Base-by-base conservation (phyloP, 2,329 filamentous ascomycete genomes). In the Ustulina deusta region DNA sequence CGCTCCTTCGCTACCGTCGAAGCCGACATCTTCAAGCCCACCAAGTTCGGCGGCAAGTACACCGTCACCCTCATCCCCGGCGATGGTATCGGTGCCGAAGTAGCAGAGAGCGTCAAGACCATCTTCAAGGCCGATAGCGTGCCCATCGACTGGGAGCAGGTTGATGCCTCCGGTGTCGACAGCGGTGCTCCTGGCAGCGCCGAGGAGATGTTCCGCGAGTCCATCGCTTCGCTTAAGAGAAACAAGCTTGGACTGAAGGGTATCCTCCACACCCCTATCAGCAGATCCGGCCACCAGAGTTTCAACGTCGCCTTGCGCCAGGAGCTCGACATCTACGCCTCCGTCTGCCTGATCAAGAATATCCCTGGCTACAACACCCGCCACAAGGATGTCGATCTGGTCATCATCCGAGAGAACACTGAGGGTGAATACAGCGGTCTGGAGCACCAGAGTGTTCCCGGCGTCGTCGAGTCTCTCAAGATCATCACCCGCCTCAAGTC, bases 51-150 rank as follows among this genome's bases (percentile, higher is more conserved):
- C 82, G 93, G 95, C 85, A 99, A 98, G 87, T 99, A 98, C 89
- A 99, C 96, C 42, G 95, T 97, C 77, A 97, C 95, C 73, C 88
- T 99, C 79, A 98, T 99, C 81, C 96, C 96, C 82, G 96, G 95
- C 89, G 96, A 99, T 79, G 96, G 96, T 86, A 97, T 99, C 81
- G 96, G 96, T 82, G 93, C 93, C 82, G 96, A 99, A 85, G 94
- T 98, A 70, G 94, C 95, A 77, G 94, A 98, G 85, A 96, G 93
- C 72, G 95, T 99, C 82, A 97, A 97, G 91, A 97, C 95, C 75
- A 92, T 99, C 83, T 98, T 98, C 91, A 98, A 97, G 90, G 94
- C 95, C 81, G 95, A 98, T 87, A 98, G 97, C 81, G 95, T 97
- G 61, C 96, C 96, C 78, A 91, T 99, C 78, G 94, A 97, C 84